Evolutionary conservation across 2,329 filamentous ascomycete genomes (phyloP).

Genomic region (Ilyonectria mors-panacis): DNA sequence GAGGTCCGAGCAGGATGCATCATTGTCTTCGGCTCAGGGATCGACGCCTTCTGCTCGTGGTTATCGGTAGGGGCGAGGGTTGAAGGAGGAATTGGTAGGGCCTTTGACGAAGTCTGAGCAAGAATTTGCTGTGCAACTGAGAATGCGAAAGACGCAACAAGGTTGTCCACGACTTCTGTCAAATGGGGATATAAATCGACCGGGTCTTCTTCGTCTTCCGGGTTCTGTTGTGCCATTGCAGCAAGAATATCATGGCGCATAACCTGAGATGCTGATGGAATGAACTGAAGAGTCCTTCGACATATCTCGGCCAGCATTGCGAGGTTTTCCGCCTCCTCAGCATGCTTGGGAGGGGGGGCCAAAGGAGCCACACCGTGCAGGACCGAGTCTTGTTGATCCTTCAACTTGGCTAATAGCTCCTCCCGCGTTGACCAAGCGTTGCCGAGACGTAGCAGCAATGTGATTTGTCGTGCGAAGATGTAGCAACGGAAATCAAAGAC

Average conservation of each 20-base stretch:
- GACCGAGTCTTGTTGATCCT: constrained; percentile 73
- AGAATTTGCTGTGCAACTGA: constrained; percentile 83
- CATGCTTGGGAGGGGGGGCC: constrained; percentile 62
- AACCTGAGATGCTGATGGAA: constrained; percentile 83
- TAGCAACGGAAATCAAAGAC: constrained; percentile 96
- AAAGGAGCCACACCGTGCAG: constrained; percentile 71
- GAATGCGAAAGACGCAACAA: constrained; percentile 85
- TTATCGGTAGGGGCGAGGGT: constrained; percentile 62
- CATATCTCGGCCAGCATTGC: constrained; percentile 89
- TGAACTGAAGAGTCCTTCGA: constrained; percentile 85
- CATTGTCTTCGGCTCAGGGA: constrained; percentile 79
- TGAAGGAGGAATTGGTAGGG: constrained; percentile 76
- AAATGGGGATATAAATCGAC: constrained; percentile 55
- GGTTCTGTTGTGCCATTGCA: constrained; percentile 65
- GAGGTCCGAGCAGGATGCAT: constrained; percentile 77
- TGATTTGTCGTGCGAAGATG: constrained; percentile 90
- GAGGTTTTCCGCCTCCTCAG: constrained; percentile 80
- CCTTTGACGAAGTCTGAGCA: constrained; percentile 79
- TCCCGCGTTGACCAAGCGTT: constrained; percentile 77
- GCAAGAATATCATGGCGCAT: constrained; percentile 83
- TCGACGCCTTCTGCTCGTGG: constrained; percentile 73
- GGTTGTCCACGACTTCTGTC: constrained; percentile 75
- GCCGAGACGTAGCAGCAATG: constrained; percentile 85
- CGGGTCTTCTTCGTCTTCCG: constrained; percentile 54
- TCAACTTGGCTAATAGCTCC: constrained; percentile 73